Base-by-base conservation (phyloP, 2,329 filamentous ascomycete genomes). In the Lasiodiplodia citricola region DNA sequence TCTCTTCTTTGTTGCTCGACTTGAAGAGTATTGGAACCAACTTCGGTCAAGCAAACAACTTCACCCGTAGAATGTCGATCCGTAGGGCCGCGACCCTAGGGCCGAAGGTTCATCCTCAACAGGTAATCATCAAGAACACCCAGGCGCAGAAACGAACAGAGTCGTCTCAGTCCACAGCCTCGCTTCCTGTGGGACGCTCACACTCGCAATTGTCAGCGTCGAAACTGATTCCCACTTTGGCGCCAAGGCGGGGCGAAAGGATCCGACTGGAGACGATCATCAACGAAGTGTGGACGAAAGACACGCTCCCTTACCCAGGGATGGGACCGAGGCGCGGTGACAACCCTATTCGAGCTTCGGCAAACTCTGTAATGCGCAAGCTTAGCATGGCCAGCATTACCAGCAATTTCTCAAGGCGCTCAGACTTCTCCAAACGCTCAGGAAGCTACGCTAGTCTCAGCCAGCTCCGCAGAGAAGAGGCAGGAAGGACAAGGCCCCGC, bases 71-170 rank as follows among this genome's bases (percentile, higher is more conserved):
- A 67, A 86, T 94, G 73, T 96, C 93, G 2, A 90, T 97, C 70
- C 92, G 95, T 73, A 87, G 93, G 70, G 88, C 93, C 35, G 90
- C 91, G 1, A 93, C 93, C 0, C 84, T 94, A 28, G 90, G 91
- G 18, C 85, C 89, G 16, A 92, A 89, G 73, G 87, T 87, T 16
- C 85, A 89, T 51, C 79, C 91, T 65, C 91, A 87, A 71, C 92
- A 96, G 75, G 89, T 97, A 64, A 91, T 97, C 58, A 88, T 97
- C 75, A 95, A 92, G 76, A 96, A 96, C 75, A 97, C 94, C 0
- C 90, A 90, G 73, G 87, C 88, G 2, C 83, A 88, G 57, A 90
- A 89, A 73, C 87, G 90, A 54, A 77, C 82, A 7, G 79, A 86
- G 5, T 77, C 83, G 18, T 79, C 84, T 47, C 76, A 71, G 16